Evolutionary conservation across 345 rosid genomes (phyloP).

Genomic region (Eutrema yunnanense): DNA sequence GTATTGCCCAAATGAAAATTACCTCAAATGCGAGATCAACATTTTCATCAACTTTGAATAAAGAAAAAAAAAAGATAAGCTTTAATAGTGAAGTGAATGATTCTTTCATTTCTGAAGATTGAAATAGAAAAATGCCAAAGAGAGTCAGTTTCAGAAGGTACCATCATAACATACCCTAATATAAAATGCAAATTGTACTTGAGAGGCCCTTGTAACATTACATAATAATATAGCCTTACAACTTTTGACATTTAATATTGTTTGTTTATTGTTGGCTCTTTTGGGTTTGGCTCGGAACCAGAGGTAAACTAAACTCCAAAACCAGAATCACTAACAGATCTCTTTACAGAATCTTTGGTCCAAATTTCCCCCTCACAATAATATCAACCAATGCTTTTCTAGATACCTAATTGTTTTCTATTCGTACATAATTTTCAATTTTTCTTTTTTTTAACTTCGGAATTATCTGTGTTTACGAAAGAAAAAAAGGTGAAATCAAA

Average conservation of each 20-base stretch:
- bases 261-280: slow-evolving; percentile 22
- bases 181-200: slow-evolving; percentile 25
- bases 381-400: slow-evolving; percentile 10
- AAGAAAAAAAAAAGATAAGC: neutral
- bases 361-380: slow-evolving; percentile 2
- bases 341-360: slow-evolving; percentile 30
- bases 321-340: slow-evolving; percentile 30
- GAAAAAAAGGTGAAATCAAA: no score
- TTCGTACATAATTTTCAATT: neutral
- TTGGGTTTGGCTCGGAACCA: slow-evolving; percentile 20
- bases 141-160: slow-evolving; percentile 24
- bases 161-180: slow-evolving; percentile 20
- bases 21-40: neutral
- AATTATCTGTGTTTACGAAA: neutral
- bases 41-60: neutral
- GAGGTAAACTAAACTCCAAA: slow-evolving; percentile 29
- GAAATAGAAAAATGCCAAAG: slow-evolving; percentile 24
- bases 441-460: neutral
- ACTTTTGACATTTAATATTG: slow-evolving; percentile 30
- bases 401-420: slow-evolving; percentile 2
- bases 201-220: slow-evolving; percentile 14
- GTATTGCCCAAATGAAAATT: neutral
- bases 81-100: slow-evolving; percentile 1
- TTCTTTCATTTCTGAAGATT: neutral
- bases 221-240: slow-evolving; percentile 17